A percentile compares a stretch with the other conserved stretches of the same genome.
phyloP scores from a whole-genome alignment of 2,329 filamentous ascomycete species.

The Pestalotiopsis sp. region DNA sequence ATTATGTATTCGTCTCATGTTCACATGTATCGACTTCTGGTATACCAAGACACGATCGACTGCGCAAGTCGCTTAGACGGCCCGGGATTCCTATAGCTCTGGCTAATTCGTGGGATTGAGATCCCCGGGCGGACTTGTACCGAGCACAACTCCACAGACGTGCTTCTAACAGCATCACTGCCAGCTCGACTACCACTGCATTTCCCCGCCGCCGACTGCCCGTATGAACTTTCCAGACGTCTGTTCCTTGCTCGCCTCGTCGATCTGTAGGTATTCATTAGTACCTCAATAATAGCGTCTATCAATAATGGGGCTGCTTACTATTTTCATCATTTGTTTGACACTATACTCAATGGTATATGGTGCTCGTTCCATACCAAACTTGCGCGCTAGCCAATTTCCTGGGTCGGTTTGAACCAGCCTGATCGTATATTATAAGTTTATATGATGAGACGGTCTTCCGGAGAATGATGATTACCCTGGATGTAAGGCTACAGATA shows the following conservation, averaged over 20 bases:
- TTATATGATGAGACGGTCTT: neutral
- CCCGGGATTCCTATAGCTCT: neutral
- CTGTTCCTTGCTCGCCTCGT: neutral
- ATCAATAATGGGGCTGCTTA: constrained; percentile 7
- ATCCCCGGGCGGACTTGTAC: neutral
- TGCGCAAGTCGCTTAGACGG: constrained; percentile 5
- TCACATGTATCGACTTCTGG: neutral
- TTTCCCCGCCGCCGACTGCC: constrained; percentile 2
- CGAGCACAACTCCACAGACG: constrained; percentile 2
- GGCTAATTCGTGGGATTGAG: constrained; percentile 5
- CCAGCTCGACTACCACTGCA: neutral
- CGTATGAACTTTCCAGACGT: constrained; percentile 10
- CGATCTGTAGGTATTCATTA: neutral
- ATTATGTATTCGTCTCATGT: neutral
- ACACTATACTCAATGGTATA: constrained; percentile 23
- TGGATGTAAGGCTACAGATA: constrained; percentile 18
- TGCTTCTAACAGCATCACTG: neutral
- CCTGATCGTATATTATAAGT: constrained; percentile 11
- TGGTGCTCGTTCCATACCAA: constrained; percentile 22
- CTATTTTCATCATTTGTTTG: constrained; percentile 20
- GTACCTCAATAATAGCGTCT: neutral
- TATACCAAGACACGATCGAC: neutral
- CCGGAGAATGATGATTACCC: constrained; percentile 15
- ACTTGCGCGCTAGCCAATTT: constrained; percentile 19
- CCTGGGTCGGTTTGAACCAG: constrained; percentile 22